Evolutionary conservation across 768 basidiomycete species (phyloP), one percentile per base, ranked within the genome.

Genomic region (Suillus alpinus): DNA sequence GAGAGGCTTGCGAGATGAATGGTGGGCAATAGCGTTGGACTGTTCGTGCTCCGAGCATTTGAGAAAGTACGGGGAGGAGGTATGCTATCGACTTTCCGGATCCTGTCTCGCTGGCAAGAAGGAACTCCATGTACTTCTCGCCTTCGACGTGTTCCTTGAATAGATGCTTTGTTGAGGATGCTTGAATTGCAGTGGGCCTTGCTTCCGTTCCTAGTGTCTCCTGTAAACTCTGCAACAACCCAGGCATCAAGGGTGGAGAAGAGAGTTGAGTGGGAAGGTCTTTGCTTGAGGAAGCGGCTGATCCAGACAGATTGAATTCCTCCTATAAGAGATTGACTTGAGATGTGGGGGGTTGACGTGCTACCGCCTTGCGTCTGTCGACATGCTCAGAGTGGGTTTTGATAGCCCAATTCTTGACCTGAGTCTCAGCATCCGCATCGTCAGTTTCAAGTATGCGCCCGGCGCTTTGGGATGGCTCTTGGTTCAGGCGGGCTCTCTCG

Each of bases 41-140:
- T 47, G 60, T 44, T 63, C 58, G 14, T 77, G 58, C 69, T 95
- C 93, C 2, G 82, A 77, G 52, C 76, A 69, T 71, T 96, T 96
- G 69, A 95, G 77, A 63, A 2, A 96, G 79, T 58, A 95, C 73
- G 0, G 94, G 94, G 6, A 95, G 81, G 46, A 95, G 82, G 72
- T 95, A 96, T 1, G 95, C 94, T 32, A 95, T 83, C 2, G 91
- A 94, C 76, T 96, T 96, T 1, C 94, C 94, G 0, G 92, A 94
- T 16, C 95, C 94, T 0, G 93, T 96, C 73, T 95, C 94, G 0
- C 90, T 88, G 0, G 92, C 94, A 1, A 96, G 80, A 6, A 96
- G 81, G 65, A 81, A 87, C 52, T 85, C 77, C 50, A 61, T 73
- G 66, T 61, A 64, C 31, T 57, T 66, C 16, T 63, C 40, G 39